Evolutionary conservation across 768 basidiomycete genomes (phyloP), one percentile per base, ranked within the genome.

Genomic region (Leccinum disarticulatum): DNA sequence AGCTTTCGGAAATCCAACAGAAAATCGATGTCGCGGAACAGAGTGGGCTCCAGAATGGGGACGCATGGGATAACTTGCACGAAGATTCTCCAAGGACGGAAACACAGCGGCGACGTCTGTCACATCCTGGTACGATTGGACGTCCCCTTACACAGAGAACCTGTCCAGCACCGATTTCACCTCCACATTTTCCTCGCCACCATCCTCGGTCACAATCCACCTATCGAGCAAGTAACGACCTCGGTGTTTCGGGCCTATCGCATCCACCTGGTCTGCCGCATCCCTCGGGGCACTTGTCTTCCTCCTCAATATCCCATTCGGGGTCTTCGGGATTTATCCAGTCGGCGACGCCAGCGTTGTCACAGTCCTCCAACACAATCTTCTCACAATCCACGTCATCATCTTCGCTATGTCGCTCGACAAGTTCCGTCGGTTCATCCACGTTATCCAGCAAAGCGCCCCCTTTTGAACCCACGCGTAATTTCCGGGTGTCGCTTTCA

Each of bases 1-100:
- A 87, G 70, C 76, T 93, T 47, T 76, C 76, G 59, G 81, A 81
- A 47, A 73, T 90, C 53, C 81, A 83, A 64, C 75, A 76, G 27
- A 87, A 92, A 71, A 81, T 90, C 22, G 84, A 86, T 67, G 22
- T 57, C 46, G 48, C 54, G 56, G 76, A 59, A 62, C 76, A 54
- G 73, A 77, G 59, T 52, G 60, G 50, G 46, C 30, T 61, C 28
- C 70, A 64, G 62, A 56, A 59, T 15, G 62, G 41, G 11, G 67
- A 68, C 27, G 4, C 38, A 27, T 64, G 61, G 66, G 65, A 70
- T 2, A 55, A 43, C 46, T 10, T 59, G 1, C 57, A 60, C 4
- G 60, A 56, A 28, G 62, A 70, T 48, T 28, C 61, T n/a, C 59
- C 61, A 27, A 64, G 57, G 33, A 55, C 61, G 25, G 70, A 65